Conservation (phyloP, 164 flowering plant species). For the Piper betle region DNA sequence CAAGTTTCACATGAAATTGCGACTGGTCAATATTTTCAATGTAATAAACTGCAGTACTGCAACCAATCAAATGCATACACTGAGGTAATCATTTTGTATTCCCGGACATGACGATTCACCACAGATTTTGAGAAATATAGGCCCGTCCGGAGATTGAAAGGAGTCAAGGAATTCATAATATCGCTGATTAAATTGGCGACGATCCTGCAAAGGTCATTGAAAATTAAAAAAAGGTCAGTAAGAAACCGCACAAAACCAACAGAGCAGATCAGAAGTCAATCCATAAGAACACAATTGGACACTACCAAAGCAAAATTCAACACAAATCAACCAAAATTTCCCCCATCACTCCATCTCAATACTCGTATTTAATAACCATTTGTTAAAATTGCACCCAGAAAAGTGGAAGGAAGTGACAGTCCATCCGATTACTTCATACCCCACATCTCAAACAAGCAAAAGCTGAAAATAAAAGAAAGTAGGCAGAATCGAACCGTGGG, state of each 20-base stretch:
- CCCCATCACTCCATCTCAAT: too few species aligned
- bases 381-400: too few species aligned
- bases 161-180: constrained; percentile 78
- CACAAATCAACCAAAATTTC: too few species aligned
- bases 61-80: constrained; percentile 31
- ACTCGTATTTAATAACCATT: too few species aligned
- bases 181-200: constrained; percentile 59
- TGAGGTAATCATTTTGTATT: constrained; percentile 63
- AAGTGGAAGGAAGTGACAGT: too few species aligned
- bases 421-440: too few species aligned
- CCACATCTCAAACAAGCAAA: too few species aligned
- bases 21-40: too few species aligned
- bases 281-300: too few species aligned
- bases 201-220: constrained; percentile 64
- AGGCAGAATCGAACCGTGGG: constrained; percentile 30
- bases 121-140: constrained; percentile 70
- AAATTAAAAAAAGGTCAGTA: neutral
- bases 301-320: too few species aligned
- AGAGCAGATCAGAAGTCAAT: too few species aligned
- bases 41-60: neutral
- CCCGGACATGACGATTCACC: constrained; percentile 85
- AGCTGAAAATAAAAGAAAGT: constrained; percentile 11
- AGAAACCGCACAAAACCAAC: neutral
- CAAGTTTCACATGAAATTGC: too few species aligned
- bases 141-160: constrained; percentile 68